Percentiles rank a stretch among this genome's conserved stretches.
Evolutionary conservation across 768 basidiomycete species (phyloP).

Genomic region (Amanita fuliginea): DNA sequence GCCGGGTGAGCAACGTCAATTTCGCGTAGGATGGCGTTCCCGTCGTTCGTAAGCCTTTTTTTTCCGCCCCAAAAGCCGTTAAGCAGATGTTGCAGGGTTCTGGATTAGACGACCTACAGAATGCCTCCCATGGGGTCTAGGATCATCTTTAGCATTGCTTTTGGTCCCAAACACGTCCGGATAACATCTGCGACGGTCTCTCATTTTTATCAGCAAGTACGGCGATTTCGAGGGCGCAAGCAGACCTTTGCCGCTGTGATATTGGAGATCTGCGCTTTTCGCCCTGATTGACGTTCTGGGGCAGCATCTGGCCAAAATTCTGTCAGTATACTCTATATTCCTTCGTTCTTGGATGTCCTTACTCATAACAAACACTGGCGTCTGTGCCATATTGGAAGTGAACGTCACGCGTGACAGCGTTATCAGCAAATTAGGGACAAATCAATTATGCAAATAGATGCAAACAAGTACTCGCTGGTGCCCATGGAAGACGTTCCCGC

Average conservation of each 20-base stretch:
- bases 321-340: background rate
- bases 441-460: background rate
- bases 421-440: too few relatives aligned
- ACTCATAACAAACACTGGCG: conserved; percentile 84
- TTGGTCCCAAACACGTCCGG: conserved; percentile 92
- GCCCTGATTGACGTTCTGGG: conserved; percentile 86
- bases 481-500: conserved; percentile 15
- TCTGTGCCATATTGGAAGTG: conserved; percentile 38
- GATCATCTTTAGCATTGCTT: conserved; percentile 99
- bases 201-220: background rate
- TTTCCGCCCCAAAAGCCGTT: background rate
- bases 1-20: conserved; percentile 99
- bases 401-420: background rate
- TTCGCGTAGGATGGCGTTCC: conserved; percentile 97
- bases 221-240: conserved; percentile 2
- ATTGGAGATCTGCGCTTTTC: conserved; percentile 94
- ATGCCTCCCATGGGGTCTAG: conserved; percentile 99
- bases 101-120: conserved; percentile 40
- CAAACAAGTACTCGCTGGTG: background rate
- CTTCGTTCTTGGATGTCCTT: conserved; percentile 10
- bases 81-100: background rate
- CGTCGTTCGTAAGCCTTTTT: conserved; percentile 86
- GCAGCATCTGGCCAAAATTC: conserved; percentile 58
- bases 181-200: conserved; percentile 98
- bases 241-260: conserved; percentile 93